Evolutionary conservation across 2,329 filamentous ascomycete species (phyloP).

Genomic region (Ophiostoma sp.): DNA sequence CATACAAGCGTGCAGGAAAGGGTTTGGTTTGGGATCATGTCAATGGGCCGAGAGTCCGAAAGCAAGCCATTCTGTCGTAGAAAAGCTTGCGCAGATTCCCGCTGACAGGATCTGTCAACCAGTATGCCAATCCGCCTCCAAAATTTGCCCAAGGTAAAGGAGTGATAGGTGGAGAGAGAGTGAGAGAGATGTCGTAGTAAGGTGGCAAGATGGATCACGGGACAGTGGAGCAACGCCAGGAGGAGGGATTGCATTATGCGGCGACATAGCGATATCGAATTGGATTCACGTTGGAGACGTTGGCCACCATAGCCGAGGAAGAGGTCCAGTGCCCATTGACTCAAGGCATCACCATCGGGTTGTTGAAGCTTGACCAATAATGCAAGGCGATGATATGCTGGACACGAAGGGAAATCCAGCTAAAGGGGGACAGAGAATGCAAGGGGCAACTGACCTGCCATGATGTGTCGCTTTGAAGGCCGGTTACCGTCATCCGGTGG

Average conservation of each 20-base stretch:
- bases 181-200: background rate
- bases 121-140: slow-evolving; percentile 11
- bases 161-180: background rate
- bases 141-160: background rate
- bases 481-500: slow-evolving; percentile 95
- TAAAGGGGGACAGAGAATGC: background rate
- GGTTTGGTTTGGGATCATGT: background rate
- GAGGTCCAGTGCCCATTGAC: background rate
- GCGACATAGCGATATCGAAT: background rate
- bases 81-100: background rate
- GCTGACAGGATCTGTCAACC: background rate
- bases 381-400: background rate
- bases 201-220: background rate
- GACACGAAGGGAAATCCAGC: background rate
- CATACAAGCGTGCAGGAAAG: background rate
- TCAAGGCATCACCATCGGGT: slow-evolving; percentile 7
- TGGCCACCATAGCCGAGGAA: background rate
- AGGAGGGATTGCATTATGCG: background rate
- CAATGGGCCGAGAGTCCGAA: background rate
- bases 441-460: slow-evolving; percentile 86
- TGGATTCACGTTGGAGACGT: background rate
- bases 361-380: background rate
- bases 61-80: background rate
- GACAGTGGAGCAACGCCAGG: background rate
- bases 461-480: slow-evolving; percentile 96